These are phyloP conservation scores for Cokeromyces recurvatus DNA, from an alignment of 371 early-diverging fungal species.

Conservation along the genomic window DNA sequence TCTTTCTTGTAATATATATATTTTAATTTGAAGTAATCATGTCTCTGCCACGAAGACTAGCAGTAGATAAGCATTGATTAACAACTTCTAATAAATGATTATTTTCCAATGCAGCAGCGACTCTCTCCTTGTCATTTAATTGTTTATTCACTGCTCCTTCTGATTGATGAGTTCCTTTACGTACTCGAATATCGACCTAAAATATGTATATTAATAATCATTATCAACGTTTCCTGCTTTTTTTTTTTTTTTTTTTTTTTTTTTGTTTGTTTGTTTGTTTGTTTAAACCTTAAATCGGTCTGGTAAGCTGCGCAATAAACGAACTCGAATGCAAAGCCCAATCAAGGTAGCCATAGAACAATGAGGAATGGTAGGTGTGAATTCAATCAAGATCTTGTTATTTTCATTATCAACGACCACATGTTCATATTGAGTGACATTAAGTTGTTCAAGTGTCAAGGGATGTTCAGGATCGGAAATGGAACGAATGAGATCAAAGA, in stretches of 20 bases:
- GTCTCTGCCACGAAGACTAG: slow-evolving; percentile 41
- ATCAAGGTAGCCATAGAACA: slow-evolving; percentile 99
- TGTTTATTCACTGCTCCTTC: slow-evolving; percentile 97
- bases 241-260: no score
- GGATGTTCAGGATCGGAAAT: slow-evolving; percentile 99
- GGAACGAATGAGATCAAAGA: slow-evolving; percentile 92
- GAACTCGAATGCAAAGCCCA: slow-evolving; percentile 95
- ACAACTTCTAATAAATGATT: slow-evolving; percentile 89
- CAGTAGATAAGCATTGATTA: slow-evolving; percentile 82
- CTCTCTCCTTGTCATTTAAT: slow-evolving; percentile 99
- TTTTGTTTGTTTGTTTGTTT: no score
- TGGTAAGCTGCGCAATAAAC: slow-evolving; percentile 82
- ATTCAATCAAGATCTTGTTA: slow-evolving; percentile 70
- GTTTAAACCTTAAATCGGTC: slow-evolving; percentile 91
- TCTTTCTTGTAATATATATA: no score
- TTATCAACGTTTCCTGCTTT: no score
- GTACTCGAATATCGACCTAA: slow-evolving; percentile 83
- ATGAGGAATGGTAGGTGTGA: slow-evolving; percentile 99
- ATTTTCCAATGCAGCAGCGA: slow-evolving; percentile 98
- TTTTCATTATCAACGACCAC: slow-evolving; percentile 70
- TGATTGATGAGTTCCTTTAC: slow-evolving; percentile 94
- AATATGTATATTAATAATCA: not conserved
- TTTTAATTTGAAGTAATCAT: no score
- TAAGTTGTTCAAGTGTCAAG: slow-evolving; percentile 91
- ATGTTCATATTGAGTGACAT: slow-evolving; percentile 86